A percentile compares a stretch with the other conserved stretches of the same genome.
These are phyloP conservation scores for Xylaria sp. DNA, from an alignment of 2,329 filamentous ascomycete genomes.

Conservation along the genomic window DNA sequence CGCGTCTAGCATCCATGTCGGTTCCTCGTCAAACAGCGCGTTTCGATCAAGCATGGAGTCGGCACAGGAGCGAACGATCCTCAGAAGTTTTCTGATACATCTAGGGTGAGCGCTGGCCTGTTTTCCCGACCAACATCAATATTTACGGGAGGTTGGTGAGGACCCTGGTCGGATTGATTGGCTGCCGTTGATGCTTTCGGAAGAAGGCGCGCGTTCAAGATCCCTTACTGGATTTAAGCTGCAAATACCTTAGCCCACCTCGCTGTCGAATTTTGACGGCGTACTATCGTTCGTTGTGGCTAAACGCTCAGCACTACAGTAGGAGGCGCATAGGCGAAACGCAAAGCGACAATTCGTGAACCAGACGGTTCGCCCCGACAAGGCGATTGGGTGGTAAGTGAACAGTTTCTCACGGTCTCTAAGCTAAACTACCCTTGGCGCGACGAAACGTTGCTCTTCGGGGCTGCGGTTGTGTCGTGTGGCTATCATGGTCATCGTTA, in stretches of 20 bases:
- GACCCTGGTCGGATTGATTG: constrained; percentile 24
- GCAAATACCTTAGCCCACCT: constrained; percentile 7
- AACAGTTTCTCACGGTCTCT: neutral
- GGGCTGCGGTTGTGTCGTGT: neutral
- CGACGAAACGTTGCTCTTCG: neutral
- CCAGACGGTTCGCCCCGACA: constrained; percentile 33
- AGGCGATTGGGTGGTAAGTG: constrained; percentile 36
- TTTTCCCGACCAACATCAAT: constrained; percentile 32
- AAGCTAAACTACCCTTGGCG: constrained; percentile 15
- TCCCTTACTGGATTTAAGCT: constrained; percentile 9
- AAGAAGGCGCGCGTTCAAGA: constrained; percentile 21
- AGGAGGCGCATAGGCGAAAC: constrained; percentile 16
- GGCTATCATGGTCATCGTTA: neutral
- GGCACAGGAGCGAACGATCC: constrained; percentile 12
- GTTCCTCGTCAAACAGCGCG: constrained; percentile 18
- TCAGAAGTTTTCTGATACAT: constrained; percentile 26
- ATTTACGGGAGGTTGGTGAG: constrained; percentile 30
- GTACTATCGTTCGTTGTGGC: constrained; percentile 11
- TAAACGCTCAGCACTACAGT: constrained; percentile 1
- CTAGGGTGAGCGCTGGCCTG: constrained; percentile 30
- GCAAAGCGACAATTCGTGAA: constrained; percentile 21
- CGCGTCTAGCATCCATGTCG: constrained; percentile 14
- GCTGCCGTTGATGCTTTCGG: constrained; percentile 3
- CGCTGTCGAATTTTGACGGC: constrained; percentile 7
- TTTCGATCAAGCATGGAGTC: constrained; percentile 9